Evolutionary conservation across 179 eudicot species (phyloP).

Genomic region (Amaranthus tricolor): DNA sequence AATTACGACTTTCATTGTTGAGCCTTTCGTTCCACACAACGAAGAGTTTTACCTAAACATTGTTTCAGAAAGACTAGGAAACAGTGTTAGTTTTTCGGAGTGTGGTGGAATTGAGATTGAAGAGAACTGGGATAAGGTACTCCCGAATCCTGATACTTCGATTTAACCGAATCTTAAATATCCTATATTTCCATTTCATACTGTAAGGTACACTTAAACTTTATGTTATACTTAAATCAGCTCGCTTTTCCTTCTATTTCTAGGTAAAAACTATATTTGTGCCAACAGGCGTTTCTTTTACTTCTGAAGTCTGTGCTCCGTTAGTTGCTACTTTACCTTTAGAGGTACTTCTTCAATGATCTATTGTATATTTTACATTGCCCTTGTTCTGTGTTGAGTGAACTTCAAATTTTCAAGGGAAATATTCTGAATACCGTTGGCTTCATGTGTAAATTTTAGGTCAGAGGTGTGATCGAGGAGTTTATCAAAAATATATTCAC

Average conservation of each 20-base stretch:
- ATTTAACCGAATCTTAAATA: background rate
- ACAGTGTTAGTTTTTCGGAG: slow-evolving; percentile 76
- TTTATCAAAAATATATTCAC: slow-evolving; percentile 48
- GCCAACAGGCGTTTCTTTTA: slow-evolving; percentile 63
- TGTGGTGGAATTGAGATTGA: slow-evolving; percentile 90
- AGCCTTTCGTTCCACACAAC: slow-evolving; percentile 83
- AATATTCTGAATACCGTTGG: background rate
- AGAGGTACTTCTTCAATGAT: slow-evolving; percentile 45
- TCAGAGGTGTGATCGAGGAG: slow-evolving; percentile 55
- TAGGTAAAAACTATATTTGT: slow-evolving; percentile 77
- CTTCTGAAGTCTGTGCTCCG: slow-evolving; percentile 73
- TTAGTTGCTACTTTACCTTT: slow-evolving; percentile 79
- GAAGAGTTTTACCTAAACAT: slow-evolving; percentile 77
- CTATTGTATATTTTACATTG: background rate
- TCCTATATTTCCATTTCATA: background rate
- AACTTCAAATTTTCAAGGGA: background rate
- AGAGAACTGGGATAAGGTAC: slow-evolving; percentile 91
- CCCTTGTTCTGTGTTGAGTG: slow-evolving; percentile 11
- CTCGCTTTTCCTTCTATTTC: slow-evolving; percentile 6
- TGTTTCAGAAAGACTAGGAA: slow-evolving; percentile 79
- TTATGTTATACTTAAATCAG: background rate
- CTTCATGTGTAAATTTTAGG: slow-evolving; percentile 30
- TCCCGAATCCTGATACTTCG: background rate
- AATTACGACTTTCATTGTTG: slow-evolving; percentile 86
- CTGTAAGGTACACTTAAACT: background rate